Evolutionary conservation across 2,329 filamentous ascomycete genomes (phyloP).

Genomic region (Calonectria honghensis): DNA sequence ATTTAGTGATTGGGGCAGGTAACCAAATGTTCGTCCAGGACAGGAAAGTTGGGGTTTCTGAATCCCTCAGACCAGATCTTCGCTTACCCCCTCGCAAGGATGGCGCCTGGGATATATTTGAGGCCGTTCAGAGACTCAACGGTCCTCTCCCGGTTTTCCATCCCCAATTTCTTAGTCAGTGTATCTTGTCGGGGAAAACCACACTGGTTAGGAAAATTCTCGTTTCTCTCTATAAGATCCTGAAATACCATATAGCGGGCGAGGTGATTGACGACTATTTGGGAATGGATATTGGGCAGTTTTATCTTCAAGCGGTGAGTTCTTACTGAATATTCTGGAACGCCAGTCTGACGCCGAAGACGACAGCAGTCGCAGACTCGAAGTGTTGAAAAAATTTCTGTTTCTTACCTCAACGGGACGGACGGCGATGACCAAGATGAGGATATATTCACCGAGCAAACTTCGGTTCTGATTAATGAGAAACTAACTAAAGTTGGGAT

Average conservation of each 20-base stretch:
- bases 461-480: conserved; percentile 83
- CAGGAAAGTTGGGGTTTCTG: conserved; percentile 80
- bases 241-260: conserved; percentile 90
- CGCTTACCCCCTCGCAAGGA: conserved; percentile 69
- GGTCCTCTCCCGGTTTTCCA: conserved; percentile 93
- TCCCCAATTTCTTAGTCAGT: conserved; percentile 91
- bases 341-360: conserved; percentile 34
- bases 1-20: conserved; percentile 90
- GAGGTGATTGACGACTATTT: conserved; percentile 88
- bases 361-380: conserved; percentile 45
- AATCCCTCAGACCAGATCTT: conserved; percentile 73
- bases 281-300: conserved; percentile 77
- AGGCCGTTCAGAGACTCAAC: conserved; percentile 88
- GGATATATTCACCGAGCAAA: conserved; percentile 81
- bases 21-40: conserved; percentile 94
- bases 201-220: conserved; percentile 83
- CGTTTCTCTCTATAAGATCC: conserved; percentile 80
- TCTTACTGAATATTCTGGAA: not conserved
- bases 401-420: conserved; percentile 62
- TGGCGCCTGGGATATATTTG: conserved; percentile 82
- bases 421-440: conserved; percentile 70
- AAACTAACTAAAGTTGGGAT: conserved; percentile 84
- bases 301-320: conserved; percentile 65
- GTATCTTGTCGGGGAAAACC: conserved; percentile 87
- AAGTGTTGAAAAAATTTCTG: conserved; percentile 56